phyloP scores from a whole-genome alignment of 352 stramenopile genomes.

The Globisporangium cederbergense region DNA sequence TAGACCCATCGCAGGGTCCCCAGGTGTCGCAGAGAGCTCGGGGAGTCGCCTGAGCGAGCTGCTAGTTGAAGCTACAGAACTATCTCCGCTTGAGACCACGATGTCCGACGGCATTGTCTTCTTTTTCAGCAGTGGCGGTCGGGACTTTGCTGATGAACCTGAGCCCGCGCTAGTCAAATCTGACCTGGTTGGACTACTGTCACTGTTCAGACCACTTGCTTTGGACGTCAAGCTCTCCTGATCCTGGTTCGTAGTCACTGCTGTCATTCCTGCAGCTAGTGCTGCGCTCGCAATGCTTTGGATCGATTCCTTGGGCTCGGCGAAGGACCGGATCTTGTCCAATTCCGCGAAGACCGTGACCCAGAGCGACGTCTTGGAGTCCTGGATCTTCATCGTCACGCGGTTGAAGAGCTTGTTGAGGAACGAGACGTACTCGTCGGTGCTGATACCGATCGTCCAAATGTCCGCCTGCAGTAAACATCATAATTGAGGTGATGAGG shows the following conservation, averaged over 20 bases:
- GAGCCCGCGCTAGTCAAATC: neutral
- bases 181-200: constrained; percentile 1
- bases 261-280: neutral
- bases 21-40: neutral
- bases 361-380: constrained; percentile 62
- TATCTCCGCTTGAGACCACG: neutral
- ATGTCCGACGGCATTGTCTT: constrained; percentile 8
- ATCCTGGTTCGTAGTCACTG: constrained; percentile 4
- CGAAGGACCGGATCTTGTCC: constrained; percentile 66
- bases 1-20: neutral
- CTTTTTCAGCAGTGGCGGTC: constrained; percentile 17
- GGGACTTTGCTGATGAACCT: constrained; percentile 6
- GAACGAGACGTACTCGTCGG: constrained; percentile 60
- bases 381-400: constrained; percentile 72
- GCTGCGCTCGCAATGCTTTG: constrained; percentile 16
- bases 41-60: constrained; percentile 14
- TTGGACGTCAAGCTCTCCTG: constrained; percentile 2
- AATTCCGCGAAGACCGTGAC: constrained; percentile 72
- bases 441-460: constrained; percentile 67
- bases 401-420: constrained; percentile 75
- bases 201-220: constrained; percentile 2
- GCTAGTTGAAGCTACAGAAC: neutral
- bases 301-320: constrained; percentile 27
- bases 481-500: too few relatives aligned
- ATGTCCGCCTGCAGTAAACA: constrained; percentile 49